Base-by-base conservation (phyloP, 768 basidiomycete species). In the Naganishia randhawae region DNA sequence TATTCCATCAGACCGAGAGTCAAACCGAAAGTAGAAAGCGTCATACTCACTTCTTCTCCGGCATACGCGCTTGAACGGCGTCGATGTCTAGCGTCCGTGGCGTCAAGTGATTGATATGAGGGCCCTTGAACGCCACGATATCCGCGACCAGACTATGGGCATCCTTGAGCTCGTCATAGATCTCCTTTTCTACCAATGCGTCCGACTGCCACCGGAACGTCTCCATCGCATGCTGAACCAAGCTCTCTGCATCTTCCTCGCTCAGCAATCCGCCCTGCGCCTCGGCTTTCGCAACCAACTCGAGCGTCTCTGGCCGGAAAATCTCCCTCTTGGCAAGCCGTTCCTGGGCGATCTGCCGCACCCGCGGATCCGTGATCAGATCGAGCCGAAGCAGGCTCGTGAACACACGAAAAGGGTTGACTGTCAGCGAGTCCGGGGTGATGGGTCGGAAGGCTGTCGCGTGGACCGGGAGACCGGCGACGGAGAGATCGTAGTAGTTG, bases 81-180 rank as follows among this genome's bases (percentile, higher is more conserved):
- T 78, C 77, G 27, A 78, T 78, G 63, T 78, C 77, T 48, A 78
- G 50, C 22, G 75, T 74, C 41, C 76, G 62, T 31, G 77, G 77
- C 10, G 76, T 78, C n/a, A 78, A 67, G 65, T 78, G 75, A 61
- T 76, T 76, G 67, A 76, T 75, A 53, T 76, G 75, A 22, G 76
- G 75, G 7, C 75, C 75, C 54, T 69, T 69, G 51, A 78, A 78
- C 14, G 70, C 73, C 33, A 68, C 76, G 33, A 76, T 73, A 66
- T 78, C 77, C 50, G 77, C 77, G 22, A 75, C 65, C 25, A 78
- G 66, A 1, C 74, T 70, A 51, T 73, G 73, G 1, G 63, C 68
- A 16, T 50, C 50, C 13, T 70, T 66, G 48, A 78, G 63, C 54
- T 61, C 50, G 19, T 67, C 65, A 66, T 78, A 78, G 33, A 63